A percentile compares a stretch with the other conserved stretches of the same genome.
phyloP scores from a whole-genome alignment of 1,284 basidiomycete species.

The Apiotrichum domesticum region DNA sequence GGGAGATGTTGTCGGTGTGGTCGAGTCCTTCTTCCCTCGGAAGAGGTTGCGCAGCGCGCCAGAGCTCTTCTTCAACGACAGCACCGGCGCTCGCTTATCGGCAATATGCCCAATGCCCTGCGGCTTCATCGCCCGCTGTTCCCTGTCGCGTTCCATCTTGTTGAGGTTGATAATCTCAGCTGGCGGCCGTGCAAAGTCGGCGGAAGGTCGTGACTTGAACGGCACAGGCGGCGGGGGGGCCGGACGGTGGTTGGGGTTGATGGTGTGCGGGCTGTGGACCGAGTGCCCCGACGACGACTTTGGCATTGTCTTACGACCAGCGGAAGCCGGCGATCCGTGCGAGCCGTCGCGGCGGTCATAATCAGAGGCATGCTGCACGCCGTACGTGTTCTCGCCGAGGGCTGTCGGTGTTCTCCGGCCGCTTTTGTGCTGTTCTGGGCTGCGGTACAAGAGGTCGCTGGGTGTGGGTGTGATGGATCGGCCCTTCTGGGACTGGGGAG shows the following conservation, averaged over 20 bases:
- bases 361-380: too few relatives aligned
- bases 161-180: not conserved
- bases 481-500: not conserved
- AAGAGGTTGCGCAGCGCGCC: slow-evolving; percentile 44
- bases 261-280: not conserved
- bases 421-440: not conserved
- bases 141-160: not conserved
- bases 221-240: not conserved
- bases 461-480: not conserved
- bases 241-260: not conserved
- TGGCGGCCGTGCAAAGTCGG: not conserved
- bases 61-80: slow-evolving; percentile 42
- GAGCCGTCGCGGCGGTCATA: too few relatives aligned
- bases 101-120: slow-evolving; percentile 9
- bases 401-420: slow-evolving; percentile 1
- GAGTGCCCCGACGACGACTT: not conserved
- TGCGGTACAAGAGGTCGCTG: not conserved
- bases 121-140: not conserved
- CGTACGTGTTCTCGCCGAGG: not conserved
- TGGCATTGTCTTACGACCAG: not conserved
- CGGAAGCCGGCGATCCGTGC: not conserved
- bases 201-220: not conserved
- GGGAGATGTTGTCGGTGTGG: slow-evolving; percentile 21
- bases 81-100: slow-evolving; percentile 19
- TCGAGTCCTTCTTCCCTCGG: slow-evolving; percentile 45